phyloP scores from a whole-genome alignment of 805 yeast species.

The Monosporozyma servazzii region DNA sequence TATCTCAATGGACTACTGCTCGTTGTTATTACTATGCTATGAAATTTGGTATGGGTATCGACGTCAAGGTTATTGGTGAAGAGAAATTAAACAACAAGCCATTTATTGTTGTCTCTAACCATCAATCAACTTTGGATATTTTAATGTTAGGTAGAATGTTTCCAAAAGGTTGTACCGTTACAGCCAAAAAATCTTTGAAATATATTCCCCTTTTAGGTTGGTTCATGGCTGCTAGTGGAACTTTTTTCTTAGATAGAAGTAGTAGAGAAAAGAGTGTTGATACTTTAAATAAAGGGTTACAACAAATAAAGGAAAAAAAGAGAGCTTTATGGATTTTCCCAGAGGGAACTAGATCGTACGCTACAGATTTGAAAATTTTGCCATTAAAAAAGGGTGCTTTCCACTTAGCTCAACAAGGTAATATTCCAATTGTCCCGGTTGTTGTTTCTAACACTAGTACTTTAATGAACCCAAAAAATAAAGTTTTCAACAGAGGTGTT shows the following conservation, averaged over 20 bases:
- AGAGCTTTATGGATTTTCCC: constrained; percentile 87
- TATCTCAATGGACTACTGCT: constrained; percentile 87
- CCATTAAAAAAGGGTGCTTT: constrained; percentile 97
- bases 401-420: constrained; percentile 91
- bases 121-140: constrained; percentile 84
- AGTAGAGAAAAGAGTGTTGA: constrained; percentile 65
- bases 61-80: constrained; percentile 59
- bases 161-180: constrained; percentile 83
- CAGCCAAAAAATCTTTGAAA: constrained; percentile 79
- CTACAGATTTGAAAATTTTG: constrained; percentile 55
- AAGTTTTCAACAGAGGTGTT: constrained; percentile 67
- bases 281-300: constrained; percentile 64
- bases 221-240: constrained; percentile 89
- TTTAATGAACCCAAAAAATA: constrained; percentile 50
- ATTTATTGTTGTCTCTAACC: constrained; percentile 76
- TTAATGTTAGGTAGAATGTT: constrained; percentile 72
- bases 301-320: constrained; percentile 47
- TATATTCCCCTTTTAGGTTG: constrained; percentile 89
- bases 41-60: constrained; percentile 57
- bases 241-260: constrained; percentile 81
- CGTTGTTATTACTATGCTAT: constrained; percentile 62
- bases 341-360: constrained; percentile 91
- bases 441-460: constrained; percentile 81
- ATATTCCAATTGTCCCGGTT: constrained; percentile 80
- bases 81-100: constrained; percentile 53